Base-by-base conservation (phyloP, 371 early-diverging fungal genomes). In the Fennellomyces sp. region DNA sequence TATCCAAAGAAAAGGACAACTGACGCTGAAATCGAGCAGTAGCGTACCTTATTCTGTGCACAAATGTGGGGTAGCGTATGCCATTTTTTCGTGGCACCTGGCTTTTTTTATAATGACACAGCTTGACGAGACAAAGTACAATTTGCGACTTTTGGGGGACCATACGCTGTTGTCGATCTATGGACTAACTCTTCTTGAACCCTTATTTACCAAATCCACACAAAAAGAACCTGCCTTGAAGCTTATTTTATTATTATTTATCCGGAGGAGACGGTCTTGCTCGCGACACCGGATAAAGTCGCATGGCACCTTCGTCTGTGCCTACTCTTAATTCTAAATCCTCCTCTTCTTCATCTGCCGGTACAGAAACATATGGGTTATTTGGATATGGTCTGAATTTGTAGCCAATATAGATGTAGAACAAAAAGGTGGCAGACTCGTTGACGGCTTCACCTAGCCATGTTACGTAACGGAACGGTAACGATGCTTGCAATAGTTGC, bases 381-480 rank as follows among this genome's bases (percentile, higher is more conserved):
- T 81, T 69, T 30, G 77, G 73, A 50, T 76, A 81, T 3, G 84
- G 84, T 48, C 81, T 63, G 58, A 84, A 84, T 55, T 71, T 73
- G 41, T 66, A 69, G 65, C 84, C 81, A 41, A 85, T 77, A 36
- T 73, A 80, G 25, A 70, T 55, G 52, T 81, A 85, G 56, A 83
- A 85, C 1, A 71, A 65, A 3, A 81, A 60, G 39, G 82, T 85
- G 31, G 80, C 78, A 17, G 56, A 63, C 53, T 85, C 85, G 27
- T 75, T 72, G 52, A 82, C 60, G 12, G 78, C 69, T 65, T 81
- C 83, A 13, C 83, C 82, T 45, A 79, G 29, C 85, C 85, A 85
- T 4, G 61, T 73, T 7, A 83, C 78, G 60, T 81, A 85, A 21
- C 65, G 80, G 52, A 70, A 85, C 0, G 85, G 83, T 3, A 85